Base-by-base conservation (phyloP, 1,139 yeast species). In the Taiozyma onychis region DNA sequence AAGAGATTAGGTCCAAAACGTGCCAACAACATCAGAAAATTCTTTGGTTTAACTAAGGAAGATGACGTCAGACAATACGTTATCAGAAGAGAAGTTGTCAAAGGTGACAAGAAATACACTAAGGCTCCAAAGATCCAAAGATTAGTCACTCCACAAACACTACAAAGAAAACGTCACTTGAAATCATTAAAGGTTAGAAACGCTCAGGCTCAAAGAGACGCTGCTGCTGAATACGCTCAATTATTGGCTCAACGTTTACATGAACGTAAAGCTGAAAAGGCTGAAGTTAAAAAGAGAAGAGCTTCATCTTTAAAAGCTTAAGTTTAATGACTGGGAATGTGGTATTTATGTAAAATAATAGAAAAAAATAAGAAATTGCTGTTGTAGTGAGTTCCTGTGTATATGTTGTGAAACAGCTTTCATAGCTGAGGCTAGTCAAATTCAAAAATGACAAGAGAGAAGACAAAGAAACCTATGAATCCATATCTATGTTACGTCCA, bases 91-190 rank as follows among this genome's bases (percentile, higher is more conserved):
- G 97, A 91, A 77, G 85, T 93, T 67, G 83, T 84, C 78, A 93
- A 93, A 87, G 96, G 96, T 80, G 98, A 91, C 73, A 90, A 89
- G 87, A 85, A 91, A 73, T 93, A 88, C 93, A 88, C 98, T 79
- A 93, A 93, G 88, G 98, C 99, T 71, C 99, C 99, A 81, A 93
- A 89, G 88, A 91, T 93, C 80, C 99, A 93, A 83, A 90, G 99
- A 81, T 87, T 93, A 73, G 96, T 93, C 65, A 93, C 99, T 71
- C 99, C 99, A 76, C 97, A 91, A 82, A 86, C 90, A 72, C 85
- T 93, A 77, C 98, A 91, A 83, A 93, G 97, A 86, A 93, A 93
- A 96, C 88, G 98, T 83, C 93, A 89, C 74, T 85, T 88, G 75
- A 87, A 84, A 77, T 84, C 97, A 67, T 81, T 85, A 77, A 93